phyloP scores from a whole-genome alignment of 2,329 filamentous ascomycete genomes.

The Pyrenochaeta sp. region DNA sequence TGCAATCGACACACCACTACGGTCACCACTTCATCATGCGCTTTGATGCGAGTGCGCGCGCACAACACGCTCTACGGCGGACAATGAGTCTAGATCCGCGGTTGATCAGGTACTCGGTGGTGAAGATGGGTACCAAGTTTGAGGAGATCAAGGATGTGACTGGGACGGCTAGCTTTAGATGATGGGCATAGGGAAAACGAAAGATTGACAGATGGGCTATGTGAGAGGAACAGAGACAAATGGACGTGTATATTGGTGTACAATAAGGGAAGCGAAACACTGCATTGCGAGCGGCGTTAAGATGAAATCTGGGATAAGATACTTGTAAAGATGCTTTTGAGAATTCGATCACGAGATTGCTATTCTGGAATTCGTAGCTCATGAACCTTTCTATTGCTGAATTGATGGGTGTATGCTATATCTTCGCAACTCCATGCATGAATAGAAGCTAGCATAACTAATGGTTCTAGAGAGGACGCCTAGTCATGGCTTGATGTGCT shows the following conservation, averaged over 20 bases:
- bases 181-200: background rate
- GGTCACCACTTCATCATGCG: conserved; percentile 99
- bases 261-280: background rate
- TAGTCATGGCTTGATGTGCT: background rate
- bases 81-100: conserved; percentile 87
- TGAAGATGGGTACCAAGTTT: conserved; percentile 79
- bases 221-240: background rate
- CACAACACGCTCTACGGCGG: conserved; percentile 77
- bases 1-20: conserved; percentile 82
- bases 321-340: background rate
- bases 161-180: conserved; percentile 61
- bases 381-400: background rate
- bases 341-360: background rate
- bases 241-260: background rate
- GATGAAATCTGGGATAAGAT: background rate
- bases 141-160: conserved; percentile 67
- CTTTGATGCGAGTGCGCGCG: conserved; percentile 79
- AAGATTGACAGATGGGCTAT: background rate
- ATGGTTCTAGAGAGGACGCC: background rate
- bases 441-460: background rate
- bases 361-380: background rate
- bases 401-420: no score
- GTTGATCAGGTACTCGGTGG: conserved; percentile 85
- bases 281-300: background rate
- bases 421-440: no score